Conservation (phyloP, 441 rosid species). For the Biscutella laevigata region DNA sequence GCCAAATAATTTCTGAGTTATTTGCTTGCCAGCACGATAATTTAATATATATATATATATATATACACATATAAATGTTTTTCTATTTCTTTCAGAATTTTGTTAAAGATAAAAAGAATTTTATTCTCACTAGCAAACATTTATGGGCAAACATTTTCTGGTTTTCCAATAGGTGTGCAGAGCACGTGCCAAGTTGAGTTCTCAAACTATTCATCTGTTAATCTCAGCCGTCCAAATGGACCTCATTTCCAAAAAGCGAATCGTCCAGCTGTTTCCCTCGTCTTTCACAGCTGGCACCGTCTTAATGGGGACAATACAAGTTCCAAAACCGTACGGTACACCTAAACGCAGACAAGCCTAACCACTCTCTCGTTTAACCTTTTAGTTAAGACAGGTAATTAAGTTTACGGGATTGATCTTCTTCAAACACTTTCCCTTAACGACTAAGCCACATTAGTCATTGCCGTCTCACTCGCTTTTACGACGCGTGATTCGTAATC, state of each 20-base stretch:
- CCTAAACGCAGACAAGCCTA: not conserved
- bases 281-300: conserved; percentile 32
- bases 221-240: conserved; percentile 20
- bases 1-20: not conserved
- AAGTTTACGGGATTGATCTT: not conserved
- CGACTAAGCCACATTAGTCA: conserved; percentile 23
- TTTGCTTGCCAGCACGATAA: conserved; percentile 18
- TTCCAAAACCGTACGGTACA: conserved; percentile 21
- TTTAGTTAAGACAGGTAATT: conserved; percentile 12
- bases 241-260: conserved; percentile 10
- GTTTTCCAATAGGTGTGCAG: conserved; percentile 16
- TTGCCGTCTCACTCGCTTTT: conserved; percentile 14
- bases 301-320: conserved; percentile 26
- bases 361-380: not conserved
- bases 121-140: not conserved
- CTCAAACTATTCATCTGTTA: conserved; percentile 7
- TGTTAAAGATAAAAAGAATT: not conserved
- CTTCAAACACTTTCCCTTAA: conserved; percentile 18
- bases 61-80: too few species aligned
- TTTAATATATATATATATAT: not conserved
- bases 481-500: conserved; percentile 17
- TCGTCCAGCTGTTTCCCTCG: conserved; percentile 36
- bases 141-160: conserved; percentile 18
- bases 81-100: too few species aligned
- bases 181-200: conserved; percentile 26